A percentile compares a stretch with the other conserved stretches of the same genome.
phyloP scores from a whole-genome alignment of 805 yeast genomes.

The Lachancea nothofagi region DNA sequence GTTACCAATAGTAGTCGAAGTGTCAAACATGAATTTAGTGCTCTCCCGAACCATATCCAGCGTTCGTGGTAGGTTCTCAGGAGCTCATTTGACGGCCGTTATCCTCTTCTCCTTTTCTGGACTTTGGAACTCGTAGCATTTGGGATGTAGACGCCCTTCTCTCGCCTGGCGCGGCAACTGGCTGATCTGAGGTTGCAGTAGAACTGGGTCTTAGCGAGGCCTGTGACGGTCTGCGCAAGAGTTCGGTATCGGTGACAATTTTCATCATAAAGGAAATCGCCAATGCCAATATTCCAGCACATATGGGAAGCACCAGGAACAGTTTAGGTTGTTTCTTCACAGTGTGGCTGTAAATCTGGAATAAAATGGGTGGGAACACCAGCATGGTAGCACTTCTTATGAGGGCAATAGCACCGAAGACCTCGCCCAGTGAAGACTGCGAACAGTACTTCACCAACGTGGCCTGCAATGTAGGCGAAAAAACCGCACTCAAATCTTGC shows the following conservation, averaged over 20 bases:
- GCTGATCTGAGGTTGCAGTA: neutral
- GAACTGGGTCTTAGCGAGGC: slow-evolving; percentile 6
- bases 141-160: slow-evolving; percentile 8
- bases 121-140: neutral
- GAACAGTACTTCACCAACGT: slow-evolving; percentile 57
- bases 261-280: slow-evolving; percentile 19
- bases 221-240: slow-evolving; percentile 19
- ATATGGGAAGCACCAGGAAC: slow-evolving; percentile 32
- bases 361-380: slow-evolving; percentile 43
- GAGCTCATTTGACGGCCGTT: too few species aligned
- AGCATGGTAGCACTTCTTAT: slow-evolving; percentile 47
- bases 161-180: neutral
- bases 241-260: slow-evolving; percentile 15
- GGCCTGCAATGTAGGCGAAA: slow-evolving; percentile 55
- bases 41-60: too few species aligned
- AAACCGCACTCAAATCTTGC: slow-evolving; percentile 44
- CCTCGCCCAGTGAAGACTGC: slow-evolving; percentile 57
- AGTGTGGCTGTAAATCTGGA: slow-evolving; percentile 44
- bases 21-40: too few species aligned
- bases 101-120: neutral
- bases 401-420: slow-evolving; percentile 65
- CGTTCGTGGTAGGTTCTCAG: too few species aligned
- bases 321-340: slow-evolving; percentile 36
- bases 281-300: slow-evolving; percentile 15
- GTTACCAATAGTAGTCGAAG: too few species aligned